Evolutionary conservation across 2,329 filamentous ascomycete species (phyloP), one percentile per base, ranked within the genome.

Genomic region (Trichoderma aggressivum): DNA sequence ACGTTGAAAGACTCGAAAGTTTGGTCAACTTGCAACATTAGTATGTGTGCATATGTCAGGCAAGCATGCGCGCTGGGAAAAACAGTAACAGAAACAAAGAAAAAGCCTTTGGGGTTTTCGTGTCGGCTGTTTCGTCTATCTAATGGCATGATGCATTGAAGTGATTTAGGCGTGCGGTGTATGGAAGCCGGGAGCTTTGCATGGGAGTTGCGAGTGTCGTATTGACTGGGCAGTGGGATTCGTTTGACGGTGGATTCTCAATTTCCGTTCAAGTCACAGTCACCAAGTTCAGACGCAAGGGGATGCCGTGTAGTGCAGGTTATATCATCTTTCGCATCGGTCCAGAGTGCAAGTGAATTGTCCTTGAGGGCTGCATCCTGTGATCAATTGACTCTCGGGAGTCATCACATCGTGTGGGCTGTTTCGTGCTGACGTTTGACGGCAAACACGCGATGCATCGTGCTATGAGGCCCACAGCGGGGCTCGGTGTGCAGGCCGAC

Each of bases 371-470:
- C 11, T 14, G 36, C 26, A 21, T 32, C n/a, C 30, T 36, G 56
- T 60, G 56, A 21, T 26, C 11, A 24, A 53, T 53, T 53, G 47
- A 53, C 21, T 53, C 47, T 53, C 47, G 16, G 55, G 55, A 43
- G 39, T 43, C 14, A 39, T 28, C 10, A 26, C 60, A 28, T 32
- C 10, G 24, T 36, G 34, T 63, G 60, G 36, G 24, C 21, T 58
- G 53, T 56, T 55, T 55, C 28, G 63, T 66, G 63, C 50, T 58
- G 63, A 66, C 63, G 50, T 56, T 53, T 24, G 63, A 26, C 63
- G 63, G 50, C 50, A 66, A 66, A 66, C 63, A 66, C 32, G 63
- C 63, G 63, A 66, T 66, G 63, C 63, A 58, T 66, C 63, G 63
- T 66, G 63, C 63, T 66, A 66, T 66, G 2, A 53, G 63, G 63